phyloP scores from a whole-genome alignment of 192 early-diverging fungal species.

The Coemansia sp. region DNA sequence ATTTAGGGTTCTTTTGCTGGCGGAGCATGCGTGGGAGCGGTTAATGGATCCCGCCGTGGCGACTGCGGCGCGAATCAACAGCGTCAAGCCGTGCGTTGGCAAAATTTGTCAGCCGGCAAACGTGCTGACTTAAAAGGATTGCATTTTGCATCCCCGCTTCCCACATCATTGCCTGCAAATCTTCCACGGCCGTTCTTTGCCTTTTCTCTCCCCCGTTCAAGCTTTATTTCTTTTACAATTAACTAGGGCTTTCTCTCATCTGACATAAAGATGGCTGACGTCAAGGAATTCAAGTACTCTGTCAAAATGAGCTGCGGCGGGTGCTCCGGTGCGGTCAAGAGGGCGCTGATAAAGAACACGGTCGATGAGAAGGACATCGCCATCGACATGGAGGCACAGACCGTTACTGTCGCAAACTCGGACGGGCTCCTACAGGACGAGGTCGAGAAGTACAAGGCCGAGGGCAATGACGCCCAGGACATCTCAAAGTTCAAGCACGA shows the following conservation, averaged over 20 bases:
- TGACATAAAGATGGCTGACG: not conserved
- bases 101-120: not conserved
- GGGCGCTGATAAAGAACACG: constrained; percentile 7
- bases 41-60: no score
- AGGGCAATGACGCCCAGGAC: not conserved
- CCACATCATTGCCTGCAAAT: no score
- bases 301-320: constrained; percentile 18
- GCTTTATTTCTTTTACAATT: not conserved
- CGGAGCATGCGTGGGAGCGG: not conserved
- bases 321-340: constrained; percentile 17
- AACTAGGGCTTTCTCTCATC: not conserved
- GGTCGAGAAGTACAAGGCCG: not conserved
- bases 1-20: no score
- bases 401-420: not conserved
- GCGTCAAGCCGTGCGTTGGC: not conserved
- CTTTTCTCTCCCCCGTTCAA: not conserved
- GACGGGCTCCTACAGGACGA: not conserved
- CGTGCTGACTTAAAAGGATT: not conserved
- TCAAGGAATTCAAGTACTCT: constrained; percentile 5
- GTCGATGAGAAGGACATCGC: not conserved
- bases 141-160: no score
- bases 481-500: constrained; percentile 1
- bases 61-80: no score
- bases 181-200: not conserved
- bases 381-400: not conserved